These are phyloP conservation scores for Pilasporangium apinafurcum DNA, from an alignment of 352 stramenopile species.

Conservation along the genomic window DNA sequence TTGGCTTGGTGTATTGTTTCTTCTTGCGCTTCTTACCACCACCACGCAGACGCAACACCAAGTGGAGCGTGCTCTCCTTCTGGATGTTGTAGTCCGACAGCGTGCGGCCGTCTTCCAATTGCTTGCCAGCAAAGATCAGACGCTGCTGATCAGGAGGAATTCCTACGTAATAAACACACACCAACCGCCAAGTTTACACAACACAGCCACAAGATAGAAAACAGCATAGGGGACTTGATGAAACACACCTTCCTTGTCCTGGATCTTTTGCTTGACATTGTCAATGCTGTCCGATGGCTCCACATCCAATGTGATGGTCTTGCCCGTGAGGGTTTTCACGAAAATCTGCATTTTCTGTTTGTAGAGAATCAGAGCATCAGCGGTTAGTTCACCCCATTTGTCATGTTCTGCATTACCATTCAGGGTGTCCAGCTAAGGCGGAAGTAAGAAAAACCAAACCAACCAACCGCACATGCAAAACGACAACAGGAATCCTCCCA, in stretches of 20 bases:
- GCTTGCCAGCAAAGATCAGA: conserved; percentile 99
- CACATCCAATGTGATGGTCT: conserved; percentile 99
- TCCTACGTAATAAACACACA: too few species aligned
- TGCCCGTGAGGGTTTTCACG: conserved; percentile 95
- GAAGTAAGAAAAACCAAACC: too few species aligned
- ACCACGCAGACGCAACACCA: conserved; percentile 95
- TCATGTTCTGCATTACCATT: too few species aligned
- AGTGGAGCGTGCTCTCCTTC: conserved; percentile 97
- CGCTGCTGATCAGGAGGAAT: conserved; percentile 99
- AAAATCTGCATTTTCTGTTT: conserved; percentile 93
- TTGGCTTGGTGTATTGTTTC: conserved; percentile 99
- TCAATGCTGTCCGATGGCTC: conserved; percentile 99
- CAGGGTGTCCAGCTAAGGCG: too few species aligned
- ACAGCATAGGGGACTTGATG: background rate
- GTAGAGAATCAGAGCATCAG: background rate
- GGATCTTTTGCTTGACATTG: conserved; percentile 99
- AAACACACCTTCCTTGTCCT: conserved; percentile 98
- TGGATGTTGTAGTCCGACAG: conserved; percentile 94
- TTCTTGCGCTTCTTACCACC: conserved; percentile 99
- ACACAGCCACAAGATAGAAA: conserved; percentile 1
- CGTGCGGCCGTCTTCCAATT: conserved; percentile 95
- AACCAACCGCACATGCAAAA: background rate
- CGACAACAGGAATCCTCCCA: background rate
- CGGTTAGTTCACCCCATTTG: too few species aligned
- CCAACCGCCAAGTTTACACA: background rate